phyloP scores from a whole-genome alignment of 2,329 filamentous ascomycete species.

The Zymoseptoria passerinii region DNA sequence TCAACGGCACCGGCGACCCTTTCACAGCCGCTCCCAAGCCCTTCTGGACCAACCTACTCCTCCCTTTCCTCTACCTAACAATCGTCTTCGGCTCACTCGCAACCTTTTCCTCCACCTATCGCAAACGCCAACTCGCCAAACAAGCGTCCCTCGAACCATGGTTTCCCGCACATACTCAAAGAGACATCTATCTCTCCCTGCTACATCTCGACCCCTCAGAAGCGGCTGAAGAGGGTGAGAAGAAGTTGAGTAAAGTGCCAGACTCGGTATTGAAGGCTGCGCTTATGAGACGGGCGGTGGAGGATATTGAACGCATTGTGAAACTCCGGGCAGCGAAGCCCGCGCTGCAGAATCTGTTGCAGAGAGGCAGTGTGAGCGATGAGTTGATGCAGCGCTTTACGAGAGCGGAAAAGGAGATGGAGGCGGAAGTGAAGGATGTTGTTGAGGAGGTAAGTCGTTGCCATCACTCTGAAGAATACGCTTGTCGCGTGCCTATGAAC shows the following conservation, averaged over 20 bases:
- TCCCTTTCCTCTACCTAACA: conserved; percentile 82
- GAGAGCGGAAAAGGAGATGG: conserved; percentile 93
- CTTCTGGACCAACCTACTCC: conserved; percentile 69
- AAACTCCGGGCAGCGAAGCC: conserved; percentile 82
- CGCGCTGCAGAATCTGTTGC: conserved; percentile 71
- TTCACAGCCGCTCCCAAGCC: conserved; percentile 18
- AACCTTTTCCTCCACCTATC: conserved; percentile 87
- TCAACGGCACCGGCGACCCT: conserved; percentile 19
- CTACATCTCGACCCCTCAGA: conserved; percentile 62
- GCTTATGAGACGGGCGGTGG: conserved; percentile 76
- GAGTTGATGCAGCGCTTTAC: conserved; percentile 90
- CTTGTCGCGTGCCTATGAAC: background rate
- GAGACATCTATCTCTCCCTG: conserved; percentile 89
- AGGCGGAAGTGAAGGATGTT: conserved; percentile 89
- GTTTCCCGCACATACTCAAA: conserved; percentile 84
- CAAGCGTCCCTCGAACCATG: conserved; percentile 83
- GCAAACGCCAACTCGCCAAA: conserved; percentile 75
- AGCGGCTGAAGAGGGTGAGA: conserved; percentile 48
- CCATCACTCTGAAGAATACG: background rate
- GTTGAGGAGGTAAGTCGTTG: conserved; percentile 65
- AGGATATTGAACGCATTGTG: conserved; percentile 88
- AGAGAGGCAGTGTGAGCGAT: conserved; percentile 88
- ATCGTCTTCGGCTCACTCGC: conserved; percentile 81
- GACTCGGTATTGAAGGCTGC: conserved; percentile 82
- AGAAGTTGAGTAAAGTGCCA: conserved; percentile 58